A percentile compares a stretch with the other conserved stretches of the same genome.
Conservation (phyloP, 768 basidiomycete species). For the Boletus eberwhitei region DNA sequence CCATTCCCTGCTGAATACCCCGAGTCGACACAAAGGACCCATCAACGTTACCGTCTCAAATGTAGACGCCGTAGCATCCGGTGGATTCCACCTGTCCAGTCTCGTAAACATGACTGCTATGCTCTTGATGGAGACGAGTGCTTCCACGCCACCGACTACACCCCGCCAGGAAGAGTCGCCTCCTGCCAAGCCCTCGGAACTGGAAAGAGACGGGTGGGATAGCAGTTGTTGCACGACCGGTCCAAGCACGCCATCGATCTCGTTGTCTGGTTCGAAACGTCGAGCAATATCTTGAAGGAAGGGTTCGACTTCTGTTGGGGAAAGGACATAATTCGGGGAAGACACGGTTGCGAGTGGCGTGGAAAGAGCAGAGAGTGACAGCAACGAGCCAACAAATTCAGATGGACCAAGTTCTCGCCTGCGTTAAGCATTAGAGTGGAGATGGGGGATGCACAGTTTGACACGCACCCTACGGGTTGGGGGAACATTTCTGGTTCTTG, state of each 20-base stretch:
- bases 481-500: conserved; percentile 96
- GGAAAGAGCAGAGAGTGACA: conserved; percentile 68
- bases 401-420: conserved; percentile 72
- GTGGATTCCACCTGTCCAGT: conserved; percentile 72
- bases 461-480: conserved; percentile 69
- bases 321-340: conserved; percentile 47
- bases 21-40: conserved; percentile 81
- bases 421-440: conserved; percentile 2
- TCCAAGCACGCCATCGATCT: conserved; percentile 75
- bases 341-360: conserved; percentile 57
- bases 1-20: conserved; percentile 89
- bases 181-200: conserved; percentile 67
- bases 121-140: conserved; percentile 74
- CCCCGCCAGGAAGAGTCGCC: conserved; percentile 84
- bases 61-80: conserved; percentile 49
- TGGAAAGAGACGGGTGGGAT: conserved; percentile 60
- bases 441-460: background rate
- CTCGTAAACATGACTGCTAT: conserved; percentile 80
- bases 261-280: conserved; percentile 77
- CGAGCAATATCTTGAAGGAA: conserved; percentile 82
- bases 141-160: conserved; percentile 76
- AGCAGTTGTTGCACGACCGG: conserved; percentile 63
- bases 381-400: conserved; percentile 80
- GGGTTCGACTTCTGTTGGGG: conserved; percentile 65
- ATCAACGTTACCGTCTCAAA: conserved; percentile 71